Evolutionary conservation across 2,329 filamentous ascomycete species (phyloP).

Genomic region (Venturia oleaginea): DNA sequence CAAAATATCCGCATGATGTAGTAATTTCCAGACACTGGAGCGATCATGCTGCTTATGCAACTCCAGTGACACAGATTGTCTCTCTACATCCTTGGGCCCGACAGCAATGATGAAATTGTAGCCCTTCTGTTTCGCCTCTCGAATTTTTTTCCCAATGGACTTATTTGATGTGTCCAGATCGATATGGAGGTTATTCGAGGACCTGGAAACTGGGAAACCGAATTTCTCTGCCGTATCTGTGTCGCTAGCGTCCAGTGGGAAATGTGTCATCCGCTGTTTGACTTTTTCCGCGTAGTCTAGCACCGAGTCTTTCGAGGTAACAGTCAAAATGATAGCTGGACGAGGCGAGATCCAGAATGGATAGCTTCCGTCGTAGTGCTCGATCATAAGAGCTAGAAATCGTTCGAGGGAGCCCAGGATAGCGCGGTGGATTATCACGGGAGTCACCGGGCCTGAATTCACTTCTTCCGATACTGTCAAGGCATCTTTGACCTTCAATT

Average conservation of each 20-base stretch:
- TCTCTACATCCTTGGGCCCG: slow-evolving; percentile 55
- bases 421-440: slow-evolving; percentile 77
- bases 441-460: slow-evolving; percentile 50
- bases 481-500: slow-evolving; percentile 25
- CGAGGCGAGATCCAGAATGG: slow-evolving; percentile 83
- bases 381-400: slow-evolving; percentile 75
- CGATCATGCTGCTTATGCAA: slow-evolving; percentile 10
- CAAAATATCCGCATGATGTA: not conserved
- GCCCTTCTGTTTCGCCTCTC: slow-evolving; percentile 60
- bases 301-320: slow-evolving; percentile 49
- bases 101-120: slow-evolving; percentile 68
- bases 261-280: slow-evolving; percentile 16
- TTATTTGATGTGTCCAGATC: slow-evolving; percentile 13
- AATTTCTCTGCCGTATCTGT: not conserved
- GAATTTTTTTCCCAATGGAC: slow-evolving; percentile 52
- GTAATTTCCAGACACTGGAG: not conserved
- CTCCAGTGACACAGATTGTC: slow-evolving; percentile 43
- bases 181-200: slow-evolving; percentile 10
- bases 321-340: slow-evolving; percentile 64
- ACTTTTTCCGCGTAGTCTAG: slow-evolving; percentile 19
- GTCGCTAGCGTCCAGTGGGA: slow-evolving; percentile 16
- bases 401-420: slow-evolving; percentile 78
- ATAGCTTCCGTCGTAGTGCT: slow-evolving; percentile 71
- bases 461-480: slow-evolving; percentile 17
- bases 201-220: not conserved